phyloP scores from a whole-genome alignment of 306 rosid genomes.

The Nissolia schottii region DNA sequence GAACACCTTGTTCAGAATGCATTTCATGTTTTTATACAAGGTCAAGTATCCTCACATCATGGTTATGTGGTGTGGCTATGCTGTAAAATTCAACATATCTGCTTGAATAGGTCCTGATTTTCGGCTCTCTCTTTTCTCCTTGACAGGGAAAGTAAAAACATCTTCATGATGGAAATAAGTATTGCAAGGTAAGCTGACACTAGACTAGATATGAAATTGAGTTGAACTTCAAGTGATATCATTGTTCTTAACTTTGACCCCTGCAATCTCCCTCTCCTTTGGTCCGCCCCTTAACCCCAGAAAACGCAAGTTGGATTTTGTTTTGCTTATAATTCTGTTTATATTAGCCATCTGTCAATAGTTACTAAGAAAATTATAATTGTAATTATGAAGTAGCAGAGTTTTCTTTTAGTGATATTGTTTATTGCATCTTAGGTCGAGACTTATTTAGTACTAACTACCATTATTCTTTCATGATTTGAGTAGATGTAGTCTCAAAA shows the following conservation, averaged over 20 bases:
- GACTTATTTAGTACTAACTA: not conserved
- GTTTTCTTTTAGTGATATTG: not conserved
- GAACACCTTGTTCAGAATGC: not conserved
- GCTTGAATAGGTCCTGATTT: not conserved
- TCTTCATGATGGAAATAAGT: constrained; percentile 33
- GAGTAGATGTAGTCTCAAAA: constrained; percentile 32
- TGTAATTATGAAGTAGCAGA: not conserved
- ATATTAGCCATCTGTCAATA: not conserved
- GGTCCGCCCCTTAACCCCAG: not conserved
- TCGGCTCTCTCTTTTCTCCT: not conserved
- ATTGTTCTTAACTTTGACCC: not conserved
- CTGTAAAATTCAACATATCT: not conserved
- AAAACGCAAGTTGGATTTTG: not conserved
- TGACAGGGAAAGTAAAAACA: constrained; percentile 18
- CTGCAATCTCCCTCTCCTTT: not conserved
- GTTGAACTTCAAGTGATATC: not conserved
- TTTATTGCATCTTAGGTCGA: not conserved
- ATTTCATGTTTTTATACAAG: not conserved
- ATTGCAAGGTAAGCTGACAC: constrained; percentile 30
- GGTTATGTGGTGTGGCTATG: not conserved
- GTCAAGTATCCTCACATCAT: not conserved
- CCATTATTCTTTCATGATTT: constrained; percentile 3
- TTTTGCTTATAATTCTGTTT: not conserved
- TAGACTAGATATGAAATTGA: not conserved
- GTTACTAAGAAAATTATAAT: not conserved